These are phyloP conservation scores for Penicillium macrosclerotiorum DNA, from an alignment of 495 filamentous ascomycete genomes.

Conservation along the genomic window DNA sequence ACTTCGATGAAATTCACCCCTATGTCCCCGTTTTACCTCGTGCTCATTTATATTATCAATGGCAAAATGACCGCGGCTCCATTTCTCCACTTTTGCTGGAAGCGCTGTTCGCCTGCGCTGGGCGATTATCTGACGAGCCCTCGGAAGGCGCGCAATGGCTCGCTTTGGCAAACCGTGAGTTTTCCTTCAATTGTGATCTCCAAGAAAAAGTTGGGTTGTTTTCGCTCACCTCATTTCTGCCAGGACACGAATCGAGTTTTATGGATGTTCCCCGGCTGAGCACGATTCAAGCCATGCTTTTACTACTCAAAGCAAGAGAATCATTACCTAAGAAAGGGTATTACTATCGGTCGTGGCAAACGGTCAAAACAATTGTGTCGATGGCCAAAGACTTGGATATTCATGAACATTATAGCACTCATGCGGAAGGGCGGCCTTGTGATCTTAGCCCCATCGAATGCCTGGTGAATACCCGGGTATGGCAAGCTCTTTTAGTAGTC, in stretches of 20 bases:
- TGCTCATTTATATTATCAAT: conserved; percentile 82
- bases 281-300: conserved; percentile 86
- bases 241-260: conserved; percentile 92
- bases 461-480: conserved; percentile 78
- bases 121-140: conserved; percentile 77
- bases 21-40: conserved; percentile 95
- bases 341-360: conserved; percentile 98
- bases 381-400: conserved; percentile 94
- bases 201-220: neutral
- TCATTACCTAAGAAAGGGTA: conserved; percentile 90
- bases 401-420: conserved; percentile 78
- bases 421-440: conserved; percentile 69
- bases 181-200: neutral
- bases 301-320: conserved; percentile 89
- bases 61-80: conserved; percentile 78
- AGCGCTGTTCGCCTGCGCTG: conserved; percentile 92
- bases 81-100: conserved; percentile 93
- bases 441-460: conserved; percentile 71
- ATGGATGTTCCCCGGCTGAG: conserved; percentile 92
- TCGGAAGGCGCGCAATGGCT: conserved; percentile 91
- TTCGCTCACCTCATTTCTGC: conserved; percentile 22
- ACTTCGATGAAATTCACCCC: conserved; percentile 88
- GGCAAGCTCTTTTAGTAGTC: conserved; percentile 84
- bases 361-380: conserved; percentile 82
- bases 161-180: conserved; percentile 83